Percentiles rank a stretch among this genome's conserved stretches.
Conservation (phyloP, 2,329 filamentous ascomycete species). For the Sarocladium brachiariae region DNA sequence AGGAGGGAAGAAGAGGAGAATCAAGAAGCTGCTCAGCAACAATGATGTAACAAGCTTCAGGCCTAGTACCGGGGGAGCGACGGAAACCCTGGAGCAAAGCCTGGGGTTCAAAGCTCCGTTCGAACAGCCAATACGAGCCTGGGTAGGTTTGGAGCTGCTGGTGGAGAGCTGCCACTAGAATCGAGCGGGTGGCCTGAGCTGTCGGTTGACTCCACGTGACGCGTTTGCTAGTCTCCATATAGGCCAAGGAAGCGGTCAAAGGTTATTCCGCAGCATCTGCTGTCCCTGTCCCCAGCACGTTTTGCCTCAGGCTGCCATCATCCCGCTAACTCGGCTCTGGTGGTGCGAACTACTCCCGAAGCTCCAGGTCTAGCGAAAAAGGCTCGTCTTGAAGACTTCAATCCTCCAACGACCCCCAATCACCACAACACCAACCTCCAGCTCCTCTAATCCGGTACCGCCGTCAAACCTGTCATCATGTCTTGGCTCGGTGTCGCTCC, state of each 20-base stretch:
- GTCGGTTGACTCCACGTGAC: neutral
- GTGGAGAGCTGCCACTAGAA: neutral
- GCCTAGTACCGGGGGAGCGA: constrained; percentile 2
- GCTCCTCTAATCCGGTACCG: constrained; percentile 20
- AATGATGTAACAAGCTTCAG: constrained; percentile 10
- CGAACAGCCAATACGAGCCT: no score
- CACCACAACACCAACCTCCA: constrained; percentile 29
- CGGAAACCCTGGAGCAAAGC: neutral
- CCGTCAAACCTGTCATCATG: constrained; percentile 49
- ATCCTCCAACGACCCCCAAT: constrained; percentile 22
- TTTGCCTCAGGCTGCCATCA: constrained; percentile 3
- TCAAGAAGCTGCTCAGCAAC: constrained; percentile 4
- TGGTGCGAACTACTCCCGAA: constrained; percentile 9
- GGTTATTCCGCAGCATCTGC: neutral
- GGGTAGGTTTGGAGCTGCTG: neutral
- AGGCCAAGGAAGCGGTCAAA: neutral
- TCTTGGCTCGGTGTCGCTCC: constrained; percentile 61
- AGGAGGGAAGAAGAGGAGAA: neutral
- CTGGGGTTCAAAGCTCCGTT: constrained; percentile 9
- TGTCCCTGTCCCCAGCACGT: neutral
- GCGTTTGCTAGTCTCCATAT: neutral
- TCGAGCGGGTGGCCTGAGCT: neutral
- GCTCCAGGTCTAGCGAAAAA: constrained; percentile 25
- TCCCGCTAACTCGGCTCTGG: constrained; percentile 1
- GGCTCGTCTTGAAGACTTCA: constrained; percentile 31